Evolutionary conservation across 1,284 basidiomycete genomes (phyloP).

Genomic region (Tilletia caries): DNA sequence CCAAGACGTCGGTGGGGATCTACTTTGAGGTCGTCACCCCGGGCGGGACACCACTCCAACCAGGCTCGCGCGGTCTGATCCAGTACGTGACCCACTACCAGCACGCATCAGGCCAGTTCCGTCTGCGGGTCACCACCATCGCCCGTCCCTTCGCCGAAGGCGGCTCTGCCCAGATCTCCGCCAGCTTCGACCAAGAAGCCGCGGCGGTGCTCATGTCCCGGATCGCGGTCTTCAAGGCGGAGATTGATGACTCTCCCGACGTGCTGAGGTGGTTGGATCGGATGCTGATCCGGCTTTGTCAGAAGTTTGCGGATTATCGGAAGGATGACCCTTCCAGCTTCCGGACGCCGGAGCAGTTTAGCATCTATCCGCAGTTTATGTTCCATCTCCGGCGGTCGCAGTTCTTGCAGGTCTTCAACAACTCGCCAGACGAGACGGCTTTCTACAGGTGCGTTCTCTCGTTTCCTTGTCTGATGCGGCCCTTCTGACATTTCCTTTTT

Average conservation of each 20-base stretch:
- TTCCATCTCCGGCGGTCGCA: slow-evolving; percentile 96
- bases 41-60: slow-evolving; percentile 87
- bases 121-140: slow-evolving; percentile 91
- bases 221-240: slow-evolving; percentile 98
- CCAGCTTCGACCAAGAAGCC: slow-evolving; percentile 96
- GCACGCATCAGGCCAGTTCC: slow-evolving; percentile 88
- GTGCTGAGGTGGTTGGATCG: slow-evolving; percentile 95
- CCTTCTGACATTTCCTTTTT: slow-evolving; percentile 1
- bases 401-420: slow-evolving; percentile 99
- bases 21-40: slow-evolving; percentile 99
- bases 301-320: slow-evolving; percentile 98
- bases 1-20: slow-evolving; percentile 81
- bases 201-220: slow-evolving; percentile 97
- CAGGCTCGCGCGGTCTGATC: slow-evolving; percentile 88
- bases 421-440: slow-evolving; percentile 98
- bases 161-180: slow-evolving; percentile 85
- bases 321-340: slow-evolving; percentile 97
- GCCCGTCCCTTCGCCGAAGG: slow-evolving; percentile 96
- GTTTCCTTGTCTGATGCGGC: slow-evolving; percentile 12
- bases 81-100: slow-evolving; percentile 99
- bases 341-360: slow-evolving; percentile 89
- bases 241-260: slow-evolving; percentile 97
- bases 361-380: slow-evolving; percentile 99
- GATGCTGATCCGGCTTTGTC: slow-evolving; percentile 96
- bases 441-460: slow-evolving; percentile 75